Evolutionary conservation across 2,329 filamentous ascomycete species (phyloP).

Genomic region (Colletotrichum melonis): DNA sequence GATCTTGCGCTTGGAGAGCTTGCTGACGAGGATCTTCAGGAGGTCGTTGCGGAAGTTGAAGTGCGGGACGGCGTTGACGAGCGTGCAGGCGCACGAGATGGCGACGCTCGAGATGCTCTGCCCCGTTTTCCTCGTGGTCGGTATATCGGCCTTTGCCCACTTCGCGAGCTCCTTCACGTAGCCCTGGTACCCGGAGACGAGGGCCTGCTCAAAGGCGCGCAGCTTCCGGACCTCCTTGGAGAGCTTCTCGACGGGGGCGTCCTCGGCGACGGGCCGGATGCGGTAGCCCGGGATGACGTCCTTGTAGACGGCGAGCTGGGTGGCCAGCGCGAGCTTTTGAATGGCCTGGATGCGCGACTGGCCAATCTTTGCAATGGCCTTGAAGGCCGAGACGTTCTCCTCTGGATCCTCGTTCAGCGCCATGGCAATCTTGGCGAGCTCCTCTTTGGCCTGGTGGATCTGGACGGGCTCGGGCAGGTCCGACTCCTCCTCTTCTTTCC

Average conservation of each 20-base stretch:
- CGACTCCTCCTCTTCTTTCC: constrained; percentile 60
- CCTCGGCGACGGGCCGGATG: constrained; percentile 84
- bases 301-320: constrained; percentile 91
- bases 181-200: constrained; percentile 85
- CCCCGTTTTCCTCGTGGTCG: constrained; percentile 49
- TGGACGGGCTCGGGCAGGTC: constrained; percentile 81
- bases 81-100: constrained; percentile 84
- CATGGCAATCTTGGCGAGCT: constrained; percentile 84
- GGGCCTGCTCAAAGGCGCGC: constrained; percentile 86
- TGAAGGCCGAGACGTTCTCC: constrained; percentile 85
- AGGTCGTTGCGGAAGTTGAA: constrained; percentile 96
- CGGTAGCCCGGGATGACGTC: constrained; percentile 97
- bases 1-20: constrained; percentile 78
- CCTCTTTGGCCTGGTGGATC: constrained; percentile 89
- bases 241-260: constrained; percentile 80
- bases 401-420: constrained; percentile 93
- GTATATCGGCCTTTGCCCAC: constrained; percentile 69
- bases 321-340: constrained; percentile 86
- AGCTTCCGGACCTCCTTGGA: constrained; percentile 91
- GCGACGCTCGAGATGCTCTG: constrained; percentile 77
- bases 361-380: constrained; percentile 79
- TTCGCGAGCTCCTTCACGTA: constrained; percentile 83
- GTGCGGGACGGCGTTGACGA: constrained; percentile 87
- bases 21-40: constrained; percentile 86
- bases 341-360: constrained; percentile 77